phyloP scores from a whole-genome alignment of 441 rosid genomes.

The Arabidopsis lyrata region DNA sequence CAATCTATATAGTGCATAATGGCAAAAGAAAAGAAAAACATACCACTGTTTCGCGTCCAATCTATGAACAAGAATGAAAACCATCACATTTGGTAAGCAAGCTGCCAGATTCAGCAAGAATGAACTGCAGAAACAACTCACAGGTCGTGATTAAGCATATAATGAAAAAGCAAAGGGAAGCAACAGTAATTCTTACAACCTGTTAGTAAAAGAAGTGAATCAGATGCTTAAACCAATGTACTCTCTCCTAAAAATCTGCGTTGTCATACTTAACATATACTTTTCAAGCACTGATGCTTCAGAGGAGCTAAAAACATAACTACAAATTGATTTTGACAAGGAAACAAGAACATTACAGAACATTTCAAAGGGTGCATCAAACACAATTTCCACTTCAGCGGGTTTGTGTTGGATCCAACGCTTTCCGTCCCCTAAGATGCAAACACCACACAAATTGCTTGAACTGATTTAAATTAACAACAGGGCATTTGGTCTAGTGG shows the following conservation, averaged over 20 bases:
- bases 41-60: slow-evolving; percentile 17
- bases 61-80: not conserved
- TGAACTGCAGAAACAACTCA: not conserved
- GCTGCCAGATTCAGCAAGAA: slow-evolving; percentile 1
- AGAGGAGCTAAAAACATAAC: not conserved
- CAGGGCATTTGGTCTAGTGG: slow-evolving; percentile 74
- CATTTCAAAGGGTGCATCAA: not conserved
- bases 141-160: not conserved
- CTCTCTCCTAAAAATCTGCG: not conserved
- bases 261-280: not conserved
- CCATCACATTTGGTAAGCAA: not conserved
- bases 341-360: not conserved
- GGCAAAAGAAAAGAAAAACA: slow-evolving; percentile 11
- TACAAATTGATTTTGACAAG: not conserved
- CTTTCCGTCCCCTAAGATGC: not conserved
- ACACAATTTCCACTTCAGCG: not conserved
- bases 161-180: not conserved
- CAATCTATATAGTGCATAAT: not conserved
- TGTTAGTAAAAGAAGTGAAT: not conserved
- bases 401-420: not conserved
- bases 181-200: not conserved
- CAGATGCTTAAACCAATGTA: not conserved
- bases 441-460: no score
- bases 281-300: not conserved
- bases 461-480: not conserved